A percentile compares a stretch with the other conserved stretches of the same genome.
These are phyloP conservation scores for Trametes maxima DNA, from an alignment of 768 basidiomycete species.

Conservation along the genomic window DNA sequence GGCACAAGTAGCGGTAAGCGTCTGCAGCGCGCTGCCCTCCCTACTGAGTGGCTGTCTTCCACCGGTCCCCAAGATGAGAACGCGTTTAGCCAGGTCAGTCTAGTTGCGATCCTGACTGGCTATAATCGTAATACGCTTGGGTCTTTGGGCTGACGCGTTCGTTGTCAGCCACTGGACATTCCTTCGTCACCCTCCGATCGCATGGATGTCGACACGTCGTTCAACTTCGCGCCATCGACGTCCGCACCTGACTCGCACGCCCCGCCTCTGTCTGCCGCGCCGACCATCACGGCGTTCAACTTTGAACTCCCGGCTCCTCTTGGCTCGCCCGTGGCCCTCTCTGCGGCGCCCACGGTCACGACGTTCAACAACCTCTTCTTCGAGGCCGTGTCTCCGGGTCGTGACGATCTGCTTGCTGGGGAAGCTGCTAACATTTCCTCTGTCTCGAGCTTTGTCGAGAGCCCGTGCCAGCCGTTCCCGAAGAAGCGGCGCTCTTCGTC, in stretches of 20 bases:
- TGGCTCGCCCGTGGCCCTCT: constrained; percentile 37
- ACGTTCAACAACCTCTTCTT: constrained; percentile 66
- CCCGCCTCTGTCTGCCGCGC: constrained; percentile 29
- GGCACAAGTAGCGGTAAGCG: constrained; percentile 51
- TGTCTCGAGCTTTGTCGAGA: constrained; percentile 38
- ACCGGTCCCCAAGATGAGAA: constrained; percentile 32
- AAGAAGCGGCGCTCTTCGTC: constrained; percentile 39
- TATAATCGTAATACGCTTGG: neutral
- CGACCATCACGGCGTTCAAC: constrained; percentile 29
- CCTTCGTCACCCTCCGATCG: constrained; percentile 58
- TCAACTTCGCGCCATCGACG: constrained; percentile 41
- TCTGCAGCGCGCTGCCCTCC: constrained; percentile 64
- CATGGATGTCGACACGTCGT: constrained; percentile 76
- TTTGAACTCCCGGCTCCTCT: constrained; percentile 15
- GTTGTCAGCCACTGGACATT: constrained; percentile 39
- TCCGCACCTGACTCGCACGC: constrained; percentile 35
- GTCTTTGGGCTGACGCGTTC: constrained; percentile 21
- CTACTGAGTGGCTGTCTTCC: constrained; percentile 57
- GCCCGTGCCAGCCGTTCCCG: constrained; percentile 41
- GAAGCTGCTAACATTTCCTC: constrained; percentile 15
- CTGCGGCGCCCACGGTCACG: constrained; percentile 54
- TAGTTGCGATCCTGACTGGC: constrained; percentile 13
- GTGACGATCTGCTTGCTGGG: constrained; percentile 28
- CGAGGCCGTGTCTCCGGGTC: constrained; percentile 50
- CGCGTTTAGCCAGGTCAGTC: constrained; percentile 35